Conservation (phyloP, 2,329 filamentous ascomycete species). For the Hymenoscyphus linearis region DNA sequence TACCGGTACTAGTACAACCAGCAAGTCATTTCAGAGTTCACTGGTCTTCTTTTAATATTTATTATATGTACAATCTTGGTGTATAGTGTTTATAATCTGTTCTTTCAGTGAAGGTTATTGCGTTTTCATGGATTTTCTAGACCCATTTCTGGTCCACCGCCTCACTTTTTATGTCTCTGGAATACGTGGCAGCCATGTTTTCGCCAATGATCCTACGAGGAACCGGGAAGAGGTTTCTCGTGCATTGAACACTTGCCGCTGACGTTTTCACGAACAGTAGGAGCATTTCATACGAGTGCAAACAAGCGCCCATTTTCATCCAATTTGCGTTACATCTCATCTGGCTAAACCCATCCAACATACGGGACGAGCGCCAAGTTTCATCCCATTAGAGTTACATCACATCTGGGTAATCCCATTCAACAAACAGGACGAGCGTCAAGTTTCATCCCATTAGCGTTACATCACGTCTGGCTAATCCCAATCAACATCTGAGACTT, state of each 20-base stretch:
- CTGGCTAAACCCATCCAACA: neutral
- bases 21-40: too few species aligned
- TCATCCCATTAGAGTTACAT: neutral
- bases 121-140: too few species aligned
- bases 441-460: neutral
- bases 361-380: neutral
- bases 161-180: too few species aligned
- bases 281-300: neutral
- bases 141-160: too few species aligned
- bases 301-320: neutral
- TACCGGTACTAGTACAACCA: too few species aligned
- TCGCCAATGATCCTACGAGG: neutral
- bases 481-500: neutral
- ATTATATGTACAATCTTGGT: too few species aligned
- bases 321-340: neutral
- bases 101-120: too few species aligned
- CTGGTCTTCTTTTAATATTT: too few species aligned
- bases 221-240: neutral
- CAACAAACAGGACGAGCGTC: neutral
- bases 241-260: neutral
- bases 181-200: neutral
- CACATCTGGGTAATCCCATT: neutral
- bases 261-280: neutral
- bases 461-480: neutral
- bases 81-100: too few species aligned